Evolutionary conservation across 208 protist species (phyloP), one percentile per base, ranked within the genome.

Genomic region (Leishmania major): DNA sequence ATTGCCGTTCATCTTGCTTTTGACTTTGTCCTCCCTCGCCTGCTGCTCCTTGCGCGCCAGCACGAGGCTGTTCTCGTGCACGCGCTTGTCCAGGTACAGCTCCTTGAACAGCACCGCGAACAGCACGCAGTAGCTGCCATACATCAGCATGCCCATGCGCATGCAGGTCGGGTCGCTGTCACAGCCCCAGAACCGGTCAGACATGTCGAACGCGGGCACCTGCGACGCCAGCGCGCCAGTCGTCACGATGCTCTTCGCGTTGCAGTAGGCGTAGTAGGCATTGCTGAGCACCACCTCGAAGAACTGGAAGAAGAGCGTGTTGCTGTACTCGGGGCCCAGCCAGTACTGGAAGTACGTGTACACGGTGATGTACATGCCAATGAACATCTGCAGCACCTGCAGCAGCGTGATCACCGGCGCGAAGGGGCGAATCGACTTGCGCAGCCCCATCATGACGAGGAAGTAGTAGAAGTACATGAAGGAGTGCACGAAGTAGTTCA

Each of bases 401-500:
- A 96, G 51, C 55, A 85, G 77, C 72, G 95, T 98, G 78, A 98
- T 97, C 75, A 93, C 85, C 59, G 87, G 85, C 17, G 89, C 92
- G 73, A 96, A 89, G 13, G 91, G 89, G 71, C 88, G 87, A 59
- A 94, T 82, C 17, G 92, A 69, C 55, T 87, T 82, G 83, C 87
- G 85, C 71, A 91, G 75, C 17, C 92, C 91, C 72, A 83, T 85
- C 19, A 89, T 89, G 43, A 89, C 87, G 35, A 97, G 77, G 70
- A 90, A 88, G 82, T 98, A 99, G 88, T 98, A 99, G 5, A 93
- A 92, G 89, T 99, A 99, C 97, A 99, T 98, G 88, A 98, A 90
- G 28, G 93, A 84, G 88, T 99, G 98, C 28, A 99, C 96, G 43
- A 19, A 57, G 47, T 75, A 75, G 71, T 75, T 75, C 71, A 75